Percentiles rank a stretch among this genome's conserved stretches.
Conservation (phyloP, 2,329 filamentous ascomycete genomes). For the Penicillium nordicum region DNA sequence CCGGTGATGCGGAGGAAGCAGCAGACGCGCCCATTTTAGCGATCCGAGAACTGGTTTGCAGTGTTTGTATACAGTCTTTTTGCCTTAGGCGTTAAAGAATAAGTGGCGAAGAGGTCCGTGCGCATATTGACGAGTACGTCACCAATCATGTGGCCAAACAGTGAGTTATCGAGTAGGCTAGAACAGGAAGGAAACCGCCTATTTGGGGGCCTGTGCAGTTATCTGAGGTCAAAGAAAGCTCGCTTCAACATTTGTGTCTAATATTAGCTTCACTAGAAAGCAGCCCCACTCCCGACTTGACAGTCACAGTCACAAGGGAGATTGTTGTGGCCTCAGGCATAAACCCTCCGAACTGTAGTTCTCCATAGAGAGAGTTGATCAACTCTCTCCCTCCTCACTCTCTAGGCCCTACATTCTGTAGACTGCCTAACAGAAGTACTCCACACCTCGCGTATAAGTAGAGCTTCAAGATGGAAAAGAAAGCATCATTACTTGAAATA, state of each 20-base stretch:
- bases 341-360: too few relatives aligned
- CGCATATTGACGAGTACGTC: neutral
- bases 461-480: neutral
- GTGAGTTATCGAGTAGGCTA: neutral
- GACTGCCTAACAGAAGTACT: neutral
- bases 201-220: neutral
- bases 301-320: neutral
- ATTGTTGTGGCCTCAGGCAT: too few relatives aligned
- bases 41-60: neutral
- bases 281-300: neutral
- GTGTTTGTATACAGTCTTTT: neutral
- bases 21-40: constrained; percentile 6
- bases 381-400: too few relatives aligned
- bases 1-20: constrained; percentile 6
- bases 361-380: too few relatives aligned
- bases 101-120: neutral
- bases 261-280: neutral
- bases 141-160: neutral
- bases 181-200: neutral
- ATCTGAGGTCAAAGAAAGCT: neutral
- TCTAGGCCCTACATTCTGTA: too few relatives aligned
- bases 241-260: neutral
- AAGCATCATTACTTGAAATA: neutral
- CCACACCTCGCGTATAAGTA: neutral
- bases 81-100: neutral